Percentiles rank a stretch among this genome's conserved stretches.
phyloP scores from a whole-genome alignment of 495 filamentous ascomycete species.

The Lasiosphaeria ovina region DNA sequence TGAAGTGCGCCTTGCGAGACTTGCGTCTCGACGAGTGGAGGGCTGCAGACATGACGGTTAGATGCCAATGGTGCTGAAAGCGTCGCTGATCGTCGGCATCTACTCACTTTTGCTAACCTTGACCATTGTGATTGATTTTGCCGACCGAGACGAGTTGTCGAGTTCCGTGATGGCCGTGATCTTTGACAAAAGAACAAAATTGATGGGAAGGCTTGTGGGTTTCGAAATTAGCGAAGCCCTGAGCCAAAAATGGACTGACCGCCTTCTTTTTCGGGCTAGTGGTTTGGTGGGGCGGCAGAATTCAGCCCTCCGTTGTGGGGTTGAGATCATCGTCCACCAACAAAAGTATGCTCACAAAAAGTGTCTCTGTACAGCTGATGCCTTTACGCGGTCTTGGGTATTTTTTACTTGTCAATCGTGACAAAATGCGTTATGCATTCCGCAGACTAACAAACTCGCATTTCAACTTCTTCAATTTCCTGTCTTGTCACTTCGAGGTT shows the following conservation, averaged over 20 bases:
- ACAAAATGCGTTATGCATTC: too few species aligned
- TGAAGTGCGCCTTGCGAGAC: conserved; percentile 96
- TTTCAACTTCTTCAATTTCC: too few species aligned
- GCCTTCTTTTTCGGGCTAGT: conserved; percentile 19
- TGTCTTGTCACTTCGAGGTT: too few species aligned
- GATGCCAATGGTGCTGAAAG: conserved; percentile 2
- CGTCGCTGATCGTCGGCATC: neutral
- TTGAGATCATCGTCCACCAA: neutral
- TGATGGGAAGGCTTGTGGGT: conserved; percentile 17
- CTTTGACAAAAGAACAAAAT: conserved; percentile 22
- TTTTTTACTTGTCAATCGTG: too few species aligned
- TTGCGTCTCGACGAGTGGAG: conserved; percentile 78
- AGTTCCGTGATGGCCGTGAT: conserved; percentile 32
- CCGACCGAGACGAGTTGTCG: conserved; percentile 27
- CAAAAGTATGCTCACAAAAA: too few species aligned
- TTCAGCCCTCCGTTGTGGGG: neutral
- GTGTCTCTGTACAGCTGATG: too few species aligned
- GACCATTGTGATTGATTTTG: conserved; percentile 35
- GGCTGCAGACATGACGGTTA: conserved; percentile 32
- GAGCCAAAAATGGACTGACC: conserved; percentile 18
- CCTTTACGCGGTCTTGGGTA: too few species aligned
- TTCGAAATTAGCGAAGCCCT: conserved; percentile 23
- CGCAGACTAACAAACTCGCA: too few species aligned
- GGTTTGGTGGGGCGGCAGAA: conserved; percentile 7
- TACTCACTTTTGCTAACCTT: conserved; percentile 35